These are phyloP conservation scores for Cercophora scortea DNA, from an alignment of 495 filamentous ascomycete species.

Conservation along the genomic window DNA sequence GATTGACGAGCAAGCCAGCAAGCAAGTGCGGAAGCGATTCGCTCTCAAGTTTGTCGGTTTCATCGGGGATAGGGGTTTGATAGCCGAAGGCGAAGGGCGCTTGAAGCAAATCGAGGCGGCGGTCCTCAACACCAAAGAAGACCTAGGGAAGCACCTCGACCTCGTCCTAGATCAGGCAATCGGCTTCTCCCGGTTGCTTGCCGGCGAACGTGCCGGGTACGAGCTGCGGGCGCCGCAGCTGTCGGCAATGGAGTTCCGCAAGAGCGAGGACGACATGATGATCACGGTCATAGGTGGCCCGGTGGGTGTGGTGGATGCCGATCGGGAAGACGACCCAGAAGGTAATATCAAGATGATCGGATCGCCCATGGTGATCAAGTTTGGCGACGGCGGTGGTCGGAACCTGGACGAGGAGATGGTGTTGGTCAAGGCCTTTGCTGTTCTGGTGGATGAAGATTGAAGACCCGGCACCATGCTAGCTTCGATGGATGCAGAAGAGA, in stretches of 20 bases:
- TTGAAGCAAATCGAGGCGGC: neutral
- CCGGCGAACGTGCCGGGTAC: neutral
- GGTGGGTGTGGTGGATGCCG: neutral
- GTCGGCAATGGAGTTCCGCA: neutral
- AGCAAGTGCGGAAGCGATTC: neutral
- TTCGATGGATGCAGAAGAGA: no score
- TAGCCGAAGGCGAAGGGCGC: neutral
- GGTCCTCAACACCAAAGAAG: neutral
- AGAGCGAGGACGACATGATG: neutral
- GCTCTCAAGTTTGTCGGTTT: neutral
- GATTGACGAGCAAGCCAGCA: neutral
- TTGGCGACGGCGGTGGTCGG: neutral
- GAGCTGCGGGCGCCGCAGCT: neutral
- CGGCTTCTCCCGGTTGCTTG: neutral
- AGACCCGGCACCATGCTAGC: neutral
- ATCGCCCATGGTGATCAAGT: slow-evolving; percentile 1
- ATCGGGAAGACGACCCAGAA: neutral
- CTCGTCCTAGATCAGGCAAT: neutral
- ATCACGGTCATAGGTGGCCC: neutral
- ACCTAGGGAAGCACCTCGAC: neutral
- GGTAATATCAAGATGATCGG: neutral
- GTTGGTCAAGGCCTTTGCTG: slow-evolving; percentile 1
- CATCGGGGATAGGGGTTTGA: neutral
- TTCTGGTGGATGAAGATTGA: neutral
- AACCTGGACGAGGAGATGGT: slow-evolving; percentile 1